Percentiles rank a stretch among this genome's conserved stretches.
Evolutionary conservation across 2,329 filamentous ascomycete genomes (phyloP).

Genomic region (Verticillium tricorpus): DNA sequence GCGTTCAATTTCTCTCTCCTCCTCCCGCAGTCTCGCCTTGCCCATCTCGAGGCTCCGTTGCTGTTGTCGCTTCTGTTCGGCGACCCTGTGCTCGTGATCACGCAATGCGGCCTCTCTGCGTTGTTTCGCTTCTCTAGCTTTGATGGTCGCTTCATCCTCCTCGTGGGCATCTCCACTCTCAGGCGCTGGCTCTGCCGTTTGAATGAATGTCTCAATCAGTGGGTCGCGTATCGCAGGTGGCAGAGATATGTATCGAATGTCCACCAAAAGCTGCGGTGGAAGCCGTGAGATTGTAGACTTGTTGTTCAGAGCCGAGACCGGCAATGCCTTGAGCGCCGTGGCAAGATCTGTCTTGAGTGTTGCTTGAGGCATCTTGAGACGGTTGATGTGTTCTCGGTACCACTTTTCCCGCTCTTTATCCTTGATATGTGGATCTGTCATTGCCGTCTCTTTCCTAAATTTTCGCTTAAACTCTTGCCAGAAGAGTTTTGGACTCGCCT

Average conservation of each 20-base stretch:
- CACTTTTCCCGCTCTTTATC: conserved; percentile 78
- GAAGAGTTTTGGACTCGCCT: conserved; percentile 87
- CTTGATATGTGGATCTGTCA: conserved; percentile 67
- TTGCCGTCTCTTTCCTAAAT: conserved; percentile 72
- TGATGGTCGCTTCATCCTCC: conserved; percentile 47
- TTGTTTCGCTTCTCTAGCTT: conserved; percentile 44
- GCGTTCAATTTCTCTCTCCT: conserved; percentile 62
- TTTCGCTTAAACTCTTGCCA: conserved; percentile 97
- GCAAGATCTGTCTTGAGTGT: conserved; percentile 67
- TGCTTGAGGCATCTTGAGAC: conserved; percentile 61
- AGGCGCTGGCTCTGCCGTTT: conserved; percentile 56
- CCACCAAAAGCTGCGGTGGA: conserved; percentile 57
- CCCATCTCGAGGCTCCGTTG: conserved; percentile 55
- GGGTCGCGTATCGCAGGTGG: conserved; percentile 56
- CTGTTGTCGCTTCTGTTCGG: conserved; percentile 58
- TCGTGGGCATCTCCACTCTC: conserved; percentile 25
- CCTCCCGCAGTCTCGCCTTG: conserved; percentile 58
- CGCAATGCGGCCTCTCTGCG: conserved; percentile 60
- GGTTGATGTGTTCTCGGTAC: conserved; percentile 69
- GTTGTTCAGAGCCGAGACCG: conserved; percentile 55
- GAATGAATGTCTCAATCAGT: conserved; percentile 62
- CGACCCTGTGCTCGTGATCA: conserved; percentile 52
- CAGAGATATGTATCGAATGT: conserved; percentile 67
- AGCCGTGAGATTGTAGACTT: conserved; percentile 51
- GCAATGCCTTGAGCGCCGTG: conserved; percentile 57